These are phyloP conservation scores for Trichoderma polysporum DNA, from an alignment of 2,329 filamentous ascomycete species.

Conservation along the genomic window DNA sequence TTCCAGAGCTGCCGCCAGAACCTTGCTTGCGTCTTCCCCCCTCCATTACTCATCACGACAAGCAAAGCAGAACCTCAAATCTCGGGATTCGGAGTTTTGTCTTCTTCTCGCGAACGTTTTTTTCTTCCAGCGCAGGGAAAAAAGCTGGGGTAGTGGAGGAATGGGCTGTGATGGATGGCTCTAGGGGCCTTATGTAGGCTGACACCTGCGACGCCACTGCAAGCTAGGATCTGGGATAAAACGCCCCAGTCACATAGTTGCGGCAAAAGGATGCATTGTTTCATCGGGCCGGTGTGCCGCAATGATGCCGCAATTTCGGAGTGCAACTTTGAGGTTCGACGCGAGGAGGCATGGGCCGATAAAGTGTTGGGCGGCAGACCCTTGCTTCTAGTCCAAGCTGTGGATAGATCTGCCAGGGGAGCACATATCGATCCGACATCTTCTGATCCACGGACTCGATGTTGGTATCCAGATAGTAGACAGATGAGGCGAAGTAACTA, in stretches of 20 bases:
- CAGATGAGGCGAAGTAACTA: too few species aligned
- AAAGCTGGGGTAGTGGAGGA: slow-evolving; percentile 13
- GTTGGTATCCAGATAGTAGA: too few species aligned
- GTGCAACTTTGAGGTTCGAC: background rate
- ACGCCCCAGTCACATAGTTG: background rate
- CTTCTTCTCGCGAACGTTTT: background rate
- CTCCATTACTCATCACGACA: background rate
- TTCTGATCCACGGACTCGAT: background rate
- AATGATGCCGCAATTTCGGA: slow-evolving; percentile 13
- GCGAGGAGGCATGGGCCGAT: background rate
- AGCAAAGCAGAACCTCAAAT: background rate
- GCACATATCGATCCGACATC: background rate
- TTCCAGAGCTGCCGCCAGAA: background rate
- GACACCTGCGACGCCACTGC: slow-evolving; percentile 4
- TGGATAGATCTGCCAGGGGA: background rate
- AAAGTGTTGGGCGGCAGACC: background rate
- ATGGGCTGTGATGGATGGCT: background rate
- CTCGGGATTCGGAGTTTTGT: slow-evolving; percentile 14
- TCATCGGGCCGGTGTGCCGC: slow-evolving; percentile 1
- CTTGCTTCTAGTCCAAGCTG: background rate
- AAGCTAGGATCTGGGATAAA: background rate
- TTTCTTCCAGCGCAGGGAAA: background rate
- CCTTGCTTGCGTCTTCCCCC: background rate
- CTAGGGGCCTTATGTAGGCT: background rate
- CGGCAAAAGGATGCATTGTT: slow-evolving; percentile 7